Evolutionary conservation across 164 flowering plant species (phyloP), one percentile per base, ranked within the genome.

Genomic region (Magnolia changhungtana): DNA sequence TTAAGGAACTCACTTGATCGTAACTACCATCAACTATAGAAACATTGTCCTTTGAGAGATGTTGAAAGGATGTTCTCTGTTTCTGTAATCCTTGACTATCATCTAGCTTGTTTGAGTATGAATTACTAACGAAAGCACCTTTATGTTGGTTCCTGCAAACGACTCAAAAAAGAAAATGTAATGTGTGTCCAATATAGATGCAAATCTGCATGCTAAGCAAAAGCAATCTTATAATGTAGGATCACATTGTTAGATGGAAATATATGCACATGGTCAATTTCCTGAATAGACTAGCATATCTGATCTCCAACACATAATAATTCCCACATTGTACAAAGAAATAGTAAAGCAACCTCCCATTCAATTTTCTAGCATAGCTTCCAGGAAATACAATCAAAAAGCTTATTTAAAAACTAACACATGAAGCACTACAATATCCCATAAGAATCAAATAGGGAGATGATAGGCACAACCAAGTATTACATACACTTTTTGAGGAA

Each of bases 131-230:
- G 49, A 80, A 75, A 78, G 64, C 78, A 76, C 51, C 71, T 50
- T 71, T 63, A 7, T 10, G 71, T 72, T 81, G 78, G 55, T 79
- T 82, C 88, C 95, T 91, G 82, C 78, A 77, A 75, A 20, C 21
- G 23, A 64, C 7, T 19, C 23, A 18, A 18, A 64, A 64, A 64
- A 64, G 19, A 14, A 59, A 20, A 20, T 18, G 9, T 19, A 64
- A 64, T 4, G 19, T 19, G 20, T 20, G 24, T 19, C 24, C 8
- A 64, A 64, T 8, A 21, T 4, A 64, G 23, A 64, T 64, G 23
- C 3, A 64, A 64, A 21, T 55, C 61, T 55, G 61, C 61, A 55
- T 10, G 61, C 61, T 10, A 55, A 55, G 61, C 61, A 0, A 55
- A 16, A 11, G 13, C 18, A 16, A 55, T 16, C 18, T 55, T 55